Evolutionary conservation across 140 eudicot genomes (phyloP), one percentile per base, ranked within the genome.

Genomic region (Stevia rebaudiana): DNA sequence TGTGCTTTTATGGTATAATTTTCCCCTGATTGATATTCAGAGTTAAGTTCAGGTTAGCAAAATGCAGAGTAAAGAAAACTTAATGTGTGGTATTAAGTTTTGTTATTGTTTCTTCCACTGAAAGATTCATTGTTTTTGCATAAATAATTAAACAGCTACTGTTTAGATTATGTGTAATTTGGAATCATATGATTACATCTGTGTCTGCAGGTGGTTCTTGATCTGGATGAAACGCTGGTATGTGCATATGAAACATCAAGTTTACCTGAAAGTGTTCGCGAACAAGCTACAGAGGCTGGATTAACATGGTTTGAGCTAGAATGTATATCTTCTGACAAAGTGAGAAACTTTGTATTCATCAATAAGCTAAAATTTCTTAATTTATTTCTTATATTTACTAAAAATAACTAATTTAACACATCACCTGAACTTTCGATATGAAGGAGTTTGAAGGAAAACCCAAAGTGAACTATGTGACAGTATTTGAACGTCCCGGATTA

Each of bases 401-500:
- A 49, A 63, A 46, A 40, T 18, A 36, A 48, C 61, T 57, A 23
- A 71, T 13, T 69, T 17, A 51, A 66, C 43, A 69, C 28, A 19
- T 30, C 67, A 67, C 36, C 11, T 47, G 36, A 57, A 63, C 35
- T 51, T 61, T 76, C 69, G 61, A 18, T 68, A 65, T 72, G 64
- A 61, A 88, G 99, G 99, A 92, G 71, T 21, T 9, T 53, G 99
- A 88, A 6, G 99, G 97, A 66, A 88, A 88, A 63, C 94, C 97
- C 9, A 88, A 85, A 78, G 71, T 92, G 83, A 92, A 76, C 80
- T 88, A 92, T 61, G 99, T 92, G 67, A 92, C 99, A 1, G 99
- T 92, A 71, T 92, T 92, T 74, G 99, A 92, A 71, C 97, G 99
- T 22, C 99, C 99, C 25, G 99, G 99, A 53, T 76, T 92, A 71